These are phyloP conservation scores for Mycena crocata DNA, from an alignment of 768 basidiomycete genomes.

Conservation along the genomic window DNA sequence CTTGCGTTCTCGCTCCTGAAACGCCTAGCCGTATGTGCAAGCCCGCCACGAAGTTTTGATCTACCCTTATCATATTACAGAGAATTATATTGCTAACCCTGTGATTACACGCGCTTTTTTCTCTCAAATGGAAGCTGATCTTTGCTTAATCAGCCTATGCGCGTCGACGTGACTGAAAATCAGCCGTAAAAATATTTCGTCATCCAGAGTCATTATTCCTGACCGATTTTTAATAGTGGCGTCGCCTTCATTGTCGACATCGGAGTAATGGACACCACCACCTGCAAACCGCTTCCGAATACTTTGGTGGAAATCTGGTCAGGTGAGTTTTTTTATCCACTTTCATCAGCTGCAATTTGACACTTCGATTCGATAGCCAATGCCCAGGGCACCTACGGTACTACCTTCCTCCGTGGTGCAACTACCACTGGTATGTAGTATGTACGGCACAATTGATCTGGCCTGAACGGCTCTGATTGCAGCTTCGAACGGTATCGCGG, in stretches of 20 bases:
- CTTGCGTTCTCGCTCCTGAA: slow-evolving; percentile 39
- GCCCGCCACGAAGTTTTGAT: background rate
- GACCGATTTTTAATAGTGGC: slow-evolving; percentile 39
- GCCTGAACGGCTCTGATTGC: background rate
- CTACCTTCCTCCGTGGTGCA: slow-evolving; percentile 51
- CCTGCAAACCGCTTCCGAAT: slow-evolving; percentile 52
- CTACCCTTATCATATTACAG: background rate
- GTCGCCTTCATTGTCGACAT: slow-evolving; percentile 52
- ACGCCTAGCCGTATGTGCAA: slow-evolving; percentile 26
- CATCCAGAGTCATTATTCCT: background rate
- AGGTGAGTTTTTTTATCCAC: slow-evolving; percentile 39
- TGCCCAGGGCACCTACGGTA: slow-evolving; percentile 46
- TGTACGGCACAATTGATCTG: background rate
- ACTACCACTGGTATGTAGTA: slow-evolving; percentile 36
- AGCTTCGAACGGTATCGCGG: slow-evolving; percentile 50
- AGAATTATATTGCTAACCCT: slow-evolving; percentile 34
- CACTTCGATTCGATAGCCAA: slow-evolving; percentile 40
- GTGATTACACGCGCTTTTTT: background rate
- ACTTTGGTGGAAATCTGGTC: slow-evolving; percentile 53
- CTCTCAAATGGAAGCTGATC: background rate
- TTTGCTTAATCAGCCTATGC: slow-evolving; percentile 34
- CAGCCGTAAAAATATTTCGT: slow-evolving; percentile 37
- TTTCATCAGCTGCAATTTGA: too few relatives aligned
- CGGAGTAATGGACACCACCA: slow-evolving; percentile 51
- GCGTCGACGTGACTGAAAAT: slow-evolving; percentile 42